phyloP scores from a whole-genome alignment of 2,329 filamentous ascomycete genomes.

The Colletotrichum sidae region DNA sequence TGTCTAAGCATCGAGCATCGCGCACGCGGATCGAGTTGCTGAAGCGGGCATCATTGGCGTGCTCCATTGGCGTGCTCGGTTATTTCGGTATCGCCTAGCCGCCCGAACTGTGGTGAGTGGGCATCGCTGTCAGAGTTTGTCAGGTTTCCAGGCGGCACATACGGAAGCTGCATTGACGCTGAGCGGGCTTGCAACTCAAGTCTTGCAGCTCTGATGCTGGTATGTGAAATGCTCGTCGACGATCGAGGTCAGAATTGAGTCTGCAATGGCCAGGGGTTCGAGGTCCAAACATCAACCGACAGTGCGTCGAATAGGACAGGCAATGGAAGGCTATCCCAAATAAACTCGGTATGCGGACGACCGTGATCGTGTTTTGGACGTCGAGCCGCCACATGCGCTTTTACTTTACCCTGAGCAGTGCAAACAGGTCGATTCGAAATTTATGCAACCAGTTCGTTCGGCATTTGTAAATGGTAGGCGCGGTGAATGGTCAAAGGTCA shows the following conservation, averaged over 20 bases:
- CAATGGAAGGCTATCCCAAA: conserved; percentile 2
- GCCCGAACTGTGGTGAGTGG: conserved; percentile 9
- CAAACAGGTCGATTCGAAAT: no score
- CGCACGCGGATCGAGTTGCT: conserved; percentile 26
- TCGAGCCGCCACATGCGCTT: no score
- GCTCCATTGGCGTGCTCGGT: conserved; percentile 1
- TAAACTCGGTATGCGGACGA: background rate
- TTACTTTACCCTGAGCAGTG: no score
- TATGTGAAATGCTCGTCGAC: conserved; percentile 7
- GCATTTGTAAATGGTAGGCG: no score
- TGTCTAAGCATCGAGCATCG: conserved; percentile 23
- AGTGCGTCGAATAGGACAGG: background rate
- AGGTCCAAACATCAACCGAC: conserved; percentile 1
- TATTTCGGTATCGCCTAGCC: conserved; percentile 3
- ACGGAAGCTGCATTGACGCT: background rate
- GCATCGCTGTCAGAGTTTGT: background rate
- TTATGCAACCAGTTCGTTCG: no score
- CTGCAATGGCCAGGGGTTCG: conserved; percentile 24
- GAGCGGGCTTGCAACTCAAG: background rate
- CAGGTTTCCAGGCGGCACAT: conserved; percentile 12
- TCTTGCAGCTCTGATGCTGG: conserved; percentile 20
- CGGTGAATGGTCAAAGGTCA: no score
- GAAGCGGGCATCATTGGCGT: conserved; percentile 16
- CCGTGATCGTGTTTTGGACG: no score
- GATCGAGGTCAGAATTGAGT: conserved; percentile 20